Base-by-base conservation (phyloP, 192 early-diverging fungal genomes). In the Coemansia sp. region DNA sequence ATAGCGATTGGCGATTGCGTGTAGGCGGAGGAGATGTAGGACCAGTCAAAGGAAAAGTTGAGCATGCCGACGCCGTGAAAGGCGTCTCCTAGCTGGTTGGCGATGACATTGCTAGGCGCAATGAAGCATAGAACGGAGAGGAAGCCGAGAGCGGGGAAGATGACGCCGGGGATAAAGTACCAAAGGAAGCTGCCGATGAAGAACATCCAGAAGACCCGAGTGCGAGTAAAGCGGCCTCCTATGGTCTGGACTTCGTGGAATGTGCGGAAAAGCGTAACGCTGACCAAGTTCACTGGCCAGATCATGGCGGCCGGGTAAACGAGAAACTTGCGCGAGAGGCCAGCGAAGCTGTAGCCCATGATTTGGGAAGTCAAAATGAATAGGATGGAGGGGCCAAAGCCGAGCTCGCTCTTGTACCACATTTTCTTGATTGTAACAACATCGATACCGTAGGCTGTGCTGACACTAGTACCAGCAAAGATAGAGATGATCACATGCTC, bases 291-390 rank as follows among this genome's bases (percentile, higher is more conserved):
- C 3, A 85, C 63, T 3, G 95, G 95, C 94, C 94, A 99, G 42
- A 93, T 82, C 93, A 96, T 94, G 8, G 87, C 80, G 2, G 90
- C 79, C 28, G 94, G 94, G 53, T 89, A 86, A 8, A 97, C 93
- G n/a, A 97, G 79, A 73, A 88, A 94, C 23, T 86, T 86, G 31
- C 93, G 89, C 43, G 82, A 80, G 14, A 88, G 73, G 63, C 89
- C 93, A 48, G 89, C 89, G 77, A 90, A 71, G 28, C 88, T 86
- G 50, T 85, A 88, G 34, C 87, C 87, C 71, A 91, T 71, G 59
- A 87, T 62, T 65, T 88, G 84, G 60, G 92, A 92, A 0, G 91
- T 86, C 39, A 94, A 43, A 13, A 93, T 76, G 31, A 94, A 77
- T 2, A 91, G 59, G 5, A 94, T 56, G 57, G 85, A 84, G 40